Evolutionary conservation across 257 asterid genomes (phyloP).

Genomic region (Lycium ferocissimum): DNA sequence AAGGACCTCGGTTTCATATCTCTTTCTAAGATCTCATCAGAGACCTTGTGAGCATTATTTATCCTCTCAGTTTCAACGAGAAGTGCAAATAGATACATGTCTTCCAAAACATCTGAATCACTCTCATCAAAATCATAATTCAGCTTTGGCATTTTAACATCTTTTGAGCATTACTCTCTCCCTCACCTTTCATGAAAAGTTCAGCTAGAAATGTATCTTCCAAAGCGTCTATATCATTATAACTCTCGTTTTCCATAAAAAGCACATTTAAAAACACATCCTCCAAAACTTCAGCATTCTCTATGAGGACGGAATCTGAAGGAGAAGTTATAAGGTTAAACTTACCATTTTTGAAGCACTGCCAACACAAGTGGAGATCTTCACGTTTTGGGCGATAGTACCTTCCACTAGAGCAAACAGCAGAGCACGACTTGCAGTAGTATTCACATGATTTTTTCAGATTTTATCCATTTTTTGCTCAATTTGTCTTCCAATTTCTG

Average conservation of each 20-base stretch:
- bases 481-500: too few species aligned
- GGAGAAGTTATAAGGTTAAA: neutral
- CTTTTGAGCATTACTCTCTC: too few species aligned
- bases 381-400: neutral
- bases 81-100: neutral
- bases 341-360: neutral
- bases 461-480: too few species aligned
- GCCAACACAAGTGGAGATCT: slow-evolving; percentile 42
- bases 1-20: neutral
- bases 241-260: neutral
- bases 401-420: neutral
- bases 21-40: too few species aligned
- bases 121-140: too few species aligned
- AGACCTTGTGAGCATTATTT: neutral
- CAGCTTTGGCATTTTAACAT: too few species aligned
- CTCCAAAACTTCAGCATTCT: neutral
- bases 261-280: neutral
- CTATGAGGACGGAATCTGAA: neutral
- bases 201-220: too few species aligned
- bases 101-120: too few species aligned
- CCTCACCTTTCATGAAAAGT: too few species aligned
- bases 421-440: too few species aligned
- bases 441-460: too few species aligned
- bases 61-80: neutral
- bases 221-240: neutral